These are phyloP conservation scores for Fraxinus latifolia DNA, from an alignment of 305 asterid genomes.

Conservation along the genomic window DNA sequence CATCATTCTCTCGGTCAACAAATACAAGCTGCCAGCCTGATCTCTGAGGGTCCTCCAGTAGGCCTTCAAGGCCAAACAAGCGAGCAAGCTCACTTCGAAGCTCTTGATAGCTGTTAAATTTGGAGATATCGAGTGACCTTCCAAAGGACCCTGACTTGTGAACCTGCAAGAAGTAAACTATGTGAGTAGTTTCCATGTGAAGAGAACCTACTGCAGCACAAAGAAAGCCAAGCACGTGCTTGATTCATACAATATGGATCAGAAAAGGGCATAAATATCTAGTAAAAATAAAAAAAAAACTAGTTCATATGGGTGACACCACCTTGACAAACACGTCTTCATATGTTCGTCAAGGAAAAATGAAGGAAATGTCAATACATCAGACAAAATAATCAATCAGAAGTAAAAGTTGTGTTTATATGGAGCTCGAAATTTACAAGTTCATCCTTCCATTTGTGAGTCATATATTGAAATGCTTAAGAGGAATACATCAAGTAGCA, in stretches of 20 bases:
- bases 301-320: not conserved
- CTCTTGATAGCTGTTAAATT: conserved; percentile 88
- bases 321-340: not conserved
- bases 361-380: not conserved
- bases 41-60: conserved; percentile 95
- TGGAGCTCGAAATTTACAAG: not conserved
- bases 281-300: not conserved
- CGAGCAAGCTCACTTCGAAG: conserved; percentile 87
- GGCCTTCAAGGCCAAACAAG: conserved; percentile 90
- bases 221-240: not conserved
- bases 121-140: conserved; percentile 87
- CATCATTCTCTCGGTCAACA: conserved; percentile 93
- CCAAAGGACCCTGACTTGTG: conserved; percentile 90
- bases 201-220: not conserved
- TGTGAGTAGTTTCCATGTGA: not conserved
- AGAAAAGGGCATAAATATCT: conserved; percentile 3
- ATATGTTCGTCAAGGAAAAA: not conserved
- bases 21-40: conserved; percentile 99
- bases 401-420: not conserved
- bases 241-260: not conserved
- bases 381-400: not conserved
- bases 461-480: not conserved
- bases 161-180: conserved; percentile 48
- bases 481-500: not conserved
- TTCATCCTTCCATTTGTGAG: not conserved